Base-by-base conservation (phyloP, 2,329 filamentous ascomycete genomes). In the Trichoderma harzianum region DNA sequence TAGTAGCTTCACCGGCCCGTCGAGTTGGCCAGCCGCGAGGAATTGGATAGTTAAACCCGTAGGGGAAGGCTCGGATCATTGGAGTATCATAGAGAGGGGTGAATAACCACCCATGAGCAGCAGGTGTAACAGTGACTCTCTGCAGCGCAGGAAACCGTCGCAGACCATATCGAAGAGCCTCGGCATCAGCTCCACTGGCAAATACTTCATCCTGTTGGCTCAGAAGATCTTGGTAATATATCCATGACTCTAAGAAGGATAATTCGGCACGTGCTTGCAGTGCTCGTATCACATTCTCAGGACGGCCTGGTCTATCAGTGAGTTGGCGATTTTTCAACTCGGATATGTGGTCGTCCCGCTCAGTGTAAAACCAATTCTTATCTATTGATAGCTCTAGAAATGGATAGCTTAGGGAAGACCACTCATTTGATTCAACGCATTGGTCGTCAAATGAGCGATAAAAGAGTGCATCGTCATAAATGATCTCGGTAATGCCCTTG, bases 41-140 rank as follows among this genome's bases (percentile, higher is more conserved):
- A 51, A 51, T 51, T 51, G 43, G 43, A 51, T 51, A 51, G n/a
- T 51, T 51, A 12, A 51, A 51, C 10, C 43, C 43, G 10, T 51
- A 51, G 43, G 43, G 43, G 14, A 85, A 79, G 3, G 78, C 77
- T 7, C 82, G 81, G 34, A 83, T 82, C 75, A 82, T 82, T 1
- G 83, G 83, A 0, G 83, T 85, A 24, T 81, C 73, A 64, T 85
- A 84, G 0, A 79, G 71, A 0, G 83, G 83, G 0, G 70, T 63
- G n/a, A 80, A 78, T 0, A 80, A 71, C 57, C 76, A 74, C 0
- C 81, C 81, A 72, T 85, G 83, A 0, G 81, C 76, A 2, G 81
- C 80, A 7, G 80, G 80, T 4, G 83, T 84, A 14, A 85, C 70
- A 0, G 77, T 83, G 10, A 86, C 74, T 57, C 78, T 79, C 39